phyloP scores from a whole-genome alignment of 2,329 filamentous ascomycete genomes.

The Pleoardoris graminearum region DNA sequence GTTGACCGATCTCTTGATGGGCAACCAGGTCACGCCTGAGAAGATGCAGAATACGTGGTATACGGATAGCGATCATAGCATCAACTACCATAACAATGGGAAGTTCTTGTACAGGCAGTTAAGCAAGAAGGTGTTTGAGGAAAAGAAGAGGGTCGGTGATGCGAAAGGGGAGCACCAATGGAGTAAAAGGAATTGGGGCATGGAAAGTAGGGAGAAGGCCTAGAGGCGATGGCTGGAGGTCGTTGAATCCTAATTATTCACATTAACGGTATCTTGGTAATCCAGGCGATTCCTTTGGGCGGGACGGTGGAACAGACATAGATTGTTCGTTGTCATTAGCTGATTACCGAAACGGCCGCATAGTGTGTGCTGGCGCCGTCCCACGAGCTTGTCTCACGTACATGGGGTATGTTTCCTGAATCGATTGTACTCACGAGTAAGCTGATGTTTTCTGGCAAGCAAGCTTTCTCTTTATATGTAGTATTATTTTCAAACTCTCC shows the following conservation, averaged over 20 bases:
- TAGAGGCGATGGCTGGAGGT: background rate
- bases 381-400: no score
- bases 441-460: no score
- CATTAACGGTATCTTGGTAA: no score
- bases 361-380: no score
- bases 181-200: slow-evolving; percentile 42
- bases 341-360: no score
- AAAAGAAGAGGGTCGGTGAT: slow-evolving; percentile 57
- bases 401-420: no score
- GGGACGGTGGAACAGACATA: no score
- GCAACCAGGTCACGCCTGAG: slow-evolving; percentile 60
- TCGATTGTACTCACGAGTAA: no score
- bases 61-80: slow-evolving; percentile 67
- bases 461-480: no score
- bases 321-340: no score
- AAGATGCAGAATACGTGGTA: slow-evolving; percentile 68
- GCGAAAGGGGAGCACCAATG: slow-evolving; percentile 51
- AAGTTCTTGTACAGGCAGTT: slow-evolving; percentile 66
- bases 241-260: background rate
- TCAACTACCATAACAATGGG: slow-evolving; percentile 60
- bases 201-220: slow-evolving; percentile 8
- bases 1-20: slow-evolving; percentile 64
- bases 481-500: no score
- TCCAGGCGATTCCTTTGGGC: no score
- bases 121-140: slow-evolving; percentile 62